phyloP scores from a whole-genome alignment of 345 rosid genomes.

The Euphorbia pulcherrima region DNA sequence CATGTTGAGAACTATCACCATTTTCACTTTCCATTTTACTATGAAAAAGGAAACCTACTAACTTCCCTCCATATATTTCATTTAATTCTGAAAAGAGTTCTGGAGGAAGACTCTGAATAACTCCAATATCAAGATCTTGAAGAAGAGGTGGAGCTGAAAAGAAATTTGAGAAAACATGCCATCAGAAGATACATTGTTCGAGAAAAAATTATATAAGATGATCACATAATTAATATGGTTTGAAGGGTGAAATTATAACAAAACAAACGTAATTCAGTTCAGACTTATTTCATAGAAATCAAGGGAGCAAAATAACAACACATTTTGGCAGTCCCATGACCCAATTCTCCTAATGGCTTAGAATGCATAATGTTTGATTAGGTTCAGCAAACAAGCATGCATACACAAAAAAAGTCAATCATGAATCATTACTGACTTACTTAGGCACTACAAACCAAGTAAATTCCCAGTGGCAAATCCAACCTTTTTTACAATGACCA shows the following conservation, averaged over 20 bases:
- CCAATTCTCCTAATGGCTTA: neutral
- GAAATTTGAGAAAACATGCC: slow-evolving; percentile 29
- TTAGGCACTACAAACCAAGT: neutral
- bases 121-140: slow-evolving; percentile 71
- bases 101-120: slow-evolving; percentile 76
- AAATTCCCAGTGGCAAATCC: neutral
- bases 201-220: slow-evolving; percentile 32
- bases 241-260: slow-evolving; percentile 29
- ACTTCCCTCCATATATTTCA: slow-evolving; percentile 71
- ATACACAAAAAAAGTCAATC: neutral
- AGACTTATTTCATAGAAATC: neutral
- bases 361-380: neutral
- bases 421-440: no score
- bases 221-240: slow-evolving; percentile 23
- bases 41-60: slow-evolving; percentile 51
- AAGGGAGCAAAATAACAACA: neutral
- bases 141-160: slow-evolving; percentile 54
- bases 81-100: slow-evolving; percentile 77
- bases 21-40: slow-evolving; percentile 39
- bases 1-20: slow-evolving; percentile 15
- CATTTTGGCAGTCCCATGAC: no score
- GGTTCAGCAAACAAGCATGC: neutral
- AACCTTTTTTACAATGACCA: neutral
- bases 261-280: no score
- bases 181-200: slow-evolving; percentile 27